Evolutionary conservation across 352 stramenopile species (phyloP).

Genomic region (Pythium rishiriense): DNA sequence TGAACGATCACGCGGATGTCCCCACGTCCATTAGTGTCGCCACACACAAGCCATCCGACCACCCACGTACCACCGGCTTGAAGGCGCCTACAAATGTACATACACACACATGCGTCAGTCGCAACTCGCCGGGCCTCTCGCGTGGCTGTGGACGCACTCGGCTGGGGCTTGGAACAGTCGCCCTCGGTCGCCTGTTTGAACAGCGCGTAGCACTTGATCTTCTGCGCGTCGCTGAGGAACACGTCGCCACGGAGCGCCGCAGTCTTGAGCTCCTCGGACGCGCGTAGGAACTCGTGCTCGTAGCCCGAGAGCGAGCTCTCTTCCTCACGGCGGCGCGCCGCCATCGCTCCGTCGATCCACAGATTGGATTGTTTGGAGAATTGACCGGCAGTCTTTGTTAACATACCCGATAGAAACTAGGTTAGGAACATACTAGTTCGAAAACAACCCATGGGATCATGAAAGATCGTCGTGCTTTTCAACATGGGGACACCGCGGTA

Average conservation of each 20-base stretch:
- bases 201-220: constrained; percentile 75
- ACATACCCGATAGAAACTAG: background rate
- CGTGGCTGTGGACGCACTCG: no score
- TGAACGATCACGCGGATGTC: constrained; percentile 2
- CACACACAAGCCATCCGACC: background rate
- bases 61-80: constrained; percentile 43
- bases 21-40: no score
- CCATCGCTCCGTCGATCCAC: background rate
- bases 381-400: constrained; percentile 15
- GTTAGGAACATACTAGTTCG: background rate
- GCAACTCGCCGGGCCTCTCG: no score
- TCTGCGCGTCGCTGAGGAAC: constrained; percentile 59
- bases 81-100: constrained; percentile 37
- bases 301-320: constrained; percentile 53
- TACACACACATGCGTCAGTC: background rate
- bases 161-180: constrained; percentile 53
- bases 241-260: constrained; percentile 30
- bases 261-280: constrained; percentile 42
- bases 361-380: background rate
- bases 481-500: constrained; percentile 38
- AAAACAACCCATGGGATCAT: constrained; percentile 6
- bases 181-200: constrained; percentile 79
- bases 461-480: constrained; percentile 20
- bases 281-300: constrained; percentile 47
- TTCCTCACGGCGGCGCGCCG: constrained; percentile 34